Percentiles rank a stretch among this genome's conserved stretches.
phyloP scores from a whole-genome alignment of 805 yeast genomes.

The Zygosaccharomyces siamensis region DNA sequence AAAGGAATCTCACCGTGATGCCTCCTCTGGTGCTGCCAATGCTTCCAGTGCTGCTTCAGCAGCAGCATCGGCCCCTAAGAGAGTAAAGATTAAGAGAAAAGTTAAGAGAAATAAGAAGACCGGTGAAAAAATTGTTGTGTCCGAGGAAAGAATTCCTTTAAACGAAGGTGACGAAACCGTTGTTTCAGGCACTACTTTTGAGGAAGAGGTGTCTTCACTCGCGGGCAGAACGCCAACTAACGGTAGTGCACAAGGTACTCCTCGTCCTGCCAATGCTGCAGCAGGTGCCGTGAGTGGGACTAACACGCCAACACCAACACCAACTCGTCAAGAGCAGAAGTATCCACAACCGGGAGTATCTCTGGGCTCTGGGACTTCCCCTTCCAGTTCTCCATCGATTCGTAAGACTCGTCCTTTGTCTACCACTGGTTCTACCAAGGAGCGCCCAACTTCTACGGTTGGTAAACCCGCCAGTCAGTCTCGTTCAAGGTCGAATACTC shows the following conservation, averaged over 20 bases:
- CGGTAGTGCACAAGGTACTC: neutral
- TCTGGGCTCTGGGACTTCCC: neutral
- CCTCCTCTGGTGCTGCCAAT: constrained; percentile 9
- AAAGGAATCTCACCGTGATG: neutral
- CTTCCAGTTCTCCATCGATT: neutral
- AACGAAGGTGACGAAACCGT: constrained; percentile 21
- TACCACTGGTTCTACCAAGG: neutral
- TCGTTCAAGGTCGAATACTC: neutral
- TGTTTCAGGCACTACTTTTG: constrained; percentile 14
- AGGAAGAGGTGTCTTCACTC: constrained; percentile 14
- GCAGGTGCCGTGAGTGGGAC: neutral
- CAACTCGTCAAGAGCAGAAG: neutral
- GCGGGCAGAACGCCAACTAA: neutral
- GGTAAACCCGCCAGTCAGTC: neutral
- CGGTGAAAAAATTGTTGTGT: constrained; percentile 38
- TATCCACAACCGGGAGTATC: neutral
- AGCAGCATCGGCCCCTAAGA: constrained; percentile 12
- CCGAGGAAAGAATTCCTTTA: constrained; percentile 16
- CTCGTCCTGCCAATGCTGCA: neutral
- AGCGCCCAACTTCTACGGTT: neutral
- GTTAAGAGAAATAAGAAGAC: constrained; percentile 39
- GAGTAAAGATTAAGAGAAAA: constrained; percentile 37
- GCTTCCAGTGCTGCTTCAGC: constrained; percentile 32
- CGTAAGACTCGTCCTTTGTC: neutral
- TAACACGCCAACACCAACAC: neutral